Conservation (phyloP, 2,329 filamentous ascomycete genomes). For the Fusarium sp. region DNA sequence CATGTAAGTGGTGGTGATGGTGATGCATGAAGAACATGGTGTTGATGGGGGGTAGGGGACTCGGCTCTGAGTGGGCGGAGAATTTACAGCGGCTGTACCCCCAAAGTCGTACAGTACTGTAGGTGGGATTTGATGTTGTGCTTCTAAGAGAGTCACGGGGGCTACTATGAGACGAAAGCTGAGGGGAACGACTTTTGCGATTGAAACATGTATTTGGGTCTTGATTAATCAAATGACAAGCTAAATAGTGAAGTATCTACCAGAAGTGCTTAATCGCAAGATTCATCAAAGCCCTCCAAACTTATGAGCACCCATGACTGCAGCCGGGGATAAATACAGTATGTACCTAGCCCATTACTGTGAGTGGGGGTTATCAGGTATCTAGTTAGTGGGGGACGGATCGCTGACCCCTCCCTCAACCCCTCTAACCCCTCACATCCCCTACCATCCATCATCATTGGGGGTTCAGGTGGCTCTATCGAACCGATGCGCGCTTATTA, state of each 20-base stretch:
- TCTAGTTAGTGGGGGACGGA: slow-evolving; percentile 13
- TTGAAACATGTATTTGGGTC: no score
- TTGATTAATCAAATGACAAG: no score
- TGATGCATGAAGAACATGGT: slow-evolving; percentile 18
- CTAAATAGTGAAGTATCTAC: no score
- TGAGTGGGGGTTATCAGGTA: neutral
- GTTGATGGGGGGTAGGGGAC: slow-evolving; percentile 12
- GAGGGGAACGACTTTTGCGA: neutral
- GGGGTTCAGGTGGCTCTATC: slow-evolving; percentile 24
- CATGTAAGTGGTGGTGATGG: slow-evolving; percentile 15
- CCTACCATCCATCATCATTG: slow-evolving; percentile 10
- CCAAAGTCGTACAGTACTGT: slow-evolving; percentile 34
- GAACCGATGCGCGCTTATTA: neutral
- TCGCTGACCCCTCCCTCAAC: slow-evolving; percentile 23
- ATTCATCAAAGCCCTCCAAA: neutral
- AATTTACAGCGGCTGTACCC: slow-evolving; percentile 26
- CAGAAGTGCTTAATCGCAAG: no score
- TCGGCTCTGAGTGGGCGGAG: slow-evolving; percentile 18
- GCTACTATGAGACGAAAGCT: neutral
- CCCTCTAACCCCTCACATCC: slow-evolving; percentile 24
- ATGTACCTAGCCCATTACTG: slow-evolving; percentile 1
- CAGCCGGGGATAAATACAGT: slow-evolving; percentile 8
- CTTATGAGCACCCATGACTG: slow-evolving; percentile 1
- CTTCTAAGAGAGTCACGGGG: slow-evolving; percentile 15
- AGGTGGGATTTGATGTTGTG: neutral